Evolutionary conservation across 78 protist genomes (phyloP), one percentile per base, ranked within the genome.

Genomic region (Chrysochromulina tobinii): DNA sequence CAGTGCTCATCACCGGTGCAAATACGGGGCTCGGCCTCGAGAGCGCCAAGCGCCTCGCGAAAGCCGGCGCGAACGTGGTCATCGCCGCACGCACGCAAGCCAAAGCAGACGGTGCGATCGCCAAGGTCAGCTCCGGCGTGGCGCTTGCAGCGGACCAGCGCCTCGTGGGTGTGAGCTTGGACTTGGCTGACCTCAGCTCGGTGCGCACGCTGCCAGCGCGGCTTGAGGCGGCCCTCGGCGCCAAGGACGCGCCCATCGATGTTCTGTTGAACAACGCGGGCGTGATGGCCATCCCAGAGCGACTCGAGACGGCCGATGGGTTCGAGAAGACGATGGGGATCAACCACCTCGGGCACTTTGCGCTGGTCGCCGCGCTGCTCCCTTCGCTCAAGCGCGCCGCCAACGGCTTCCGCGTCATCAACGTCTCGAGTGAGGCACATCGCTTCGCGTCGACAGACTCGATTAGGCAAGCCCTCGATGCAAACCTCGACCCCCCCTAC

Each of bases 291-390:
- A 54, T 79, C 64, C 50, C 87, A 21, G 17, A 17, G 27, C 61
- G 50, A 17, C 87, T 15, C 50, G 57, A 4, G 12, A 79, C 87
- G 11, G 61, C 51, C 64, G 92, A 93, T 20, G 95, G 95, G 12
- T 93, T 51, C 57, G 94, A 93, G 53, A 1, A 5, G 59, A 90
- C 87, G 84, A 3, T 93, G 23, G 94, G 92, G 9, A 21, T 50
- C 51, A 93, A 93, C 85, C 95, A 93, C 89, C 85, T 93, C 48
- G 94, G 94, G 48, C 95, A 93, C 86, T 92, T 72, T 54, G 55
- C 67, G 25, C 83, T 93, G 25, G 58, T 92, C 21, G 21, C 25
- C 17, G 59, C 27, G 67, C 93, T 92, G 27, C 0, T 92, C 38
- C 81, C 61, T 17, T 5, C 20, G 66, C 66, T 92, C 67, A 1